Conservation (phyloP, 192 early-diverging fungal species). For the Rhizophagus clarus region DNA sequence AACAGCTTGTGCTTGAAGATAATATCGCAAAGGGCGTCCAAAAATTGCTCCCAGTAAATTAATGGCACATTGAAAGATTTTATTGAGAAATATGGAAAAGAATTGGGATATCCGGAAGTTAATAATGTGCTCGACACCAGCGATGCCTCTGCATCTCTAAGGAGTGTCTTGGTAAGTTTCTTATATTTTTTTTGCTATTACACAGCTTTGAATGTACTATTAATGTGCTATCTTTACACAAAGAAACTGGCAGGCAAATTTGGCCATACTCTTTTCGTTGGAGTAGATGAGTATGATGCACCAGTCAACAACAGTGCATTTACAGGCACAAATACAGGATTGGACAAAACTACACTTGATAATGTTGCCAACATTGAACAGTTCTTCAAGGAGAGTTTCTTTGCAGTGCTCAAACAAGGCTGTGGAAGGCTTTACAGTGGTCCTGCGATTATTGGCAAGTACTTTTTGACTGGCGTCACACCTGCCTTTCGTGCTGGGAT, state of each 20-base stretch:
- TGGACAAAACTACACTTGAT: slow-evolving; percentile 25
- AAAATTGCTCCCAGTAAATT: slow-evolving; percentile 14
- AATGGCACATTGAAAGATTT: slow-evolving; percentile 16
- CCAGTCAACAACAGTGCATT: slow-evolving; percentile 41
- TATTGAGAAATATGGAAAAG: slow-evolving; percentile 28
- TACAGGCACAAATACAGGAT: slow-evolving; percentile 29
- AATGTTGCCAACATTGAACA: slow-evolving; percentile 34
- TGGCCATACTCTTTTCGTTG: slow-evolving; percentile 39
- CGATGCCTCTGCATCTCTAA: slow-evolving; percentile 22
- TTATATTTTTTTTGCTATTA: neutral
- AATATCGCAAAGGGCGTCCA: slow-evolving; percentile 1
- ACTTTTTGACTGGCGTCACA: slow-evolving; percentile 39
- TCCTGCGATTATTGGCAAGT: slow-evolving; percentile 38
- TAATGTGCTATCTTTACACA: slow-evolving; percentile 31
- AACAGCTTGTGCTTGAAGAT: slow-evolving; percentile 11
- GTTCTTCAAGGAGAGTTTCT: slow-evolving; percentile 40
- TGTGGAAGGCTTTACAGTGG: slow-evolving; percentile 31
- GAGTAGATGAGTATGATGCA: slow-evolving; percentile 43
- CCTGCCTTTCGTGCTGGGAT: slow-evolving; percentile 37
- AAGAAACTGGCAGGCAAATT: slow-evolving; percentile 35
- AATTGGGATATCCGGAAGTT: slow-evolving; percentile 29
- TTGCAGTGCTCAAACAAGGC: slow-evolving; percentile 38
- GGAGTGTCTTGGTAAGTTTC: slow-evolving; percentile 28
- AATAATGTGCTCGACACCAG: slow-evolving; percentile 15
- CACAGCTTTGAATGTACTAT: slow-evolving; percentile 12